Conservation (phyloP, 148 eudicot genomes). For the Rhododendron griersonianum region DNA sequence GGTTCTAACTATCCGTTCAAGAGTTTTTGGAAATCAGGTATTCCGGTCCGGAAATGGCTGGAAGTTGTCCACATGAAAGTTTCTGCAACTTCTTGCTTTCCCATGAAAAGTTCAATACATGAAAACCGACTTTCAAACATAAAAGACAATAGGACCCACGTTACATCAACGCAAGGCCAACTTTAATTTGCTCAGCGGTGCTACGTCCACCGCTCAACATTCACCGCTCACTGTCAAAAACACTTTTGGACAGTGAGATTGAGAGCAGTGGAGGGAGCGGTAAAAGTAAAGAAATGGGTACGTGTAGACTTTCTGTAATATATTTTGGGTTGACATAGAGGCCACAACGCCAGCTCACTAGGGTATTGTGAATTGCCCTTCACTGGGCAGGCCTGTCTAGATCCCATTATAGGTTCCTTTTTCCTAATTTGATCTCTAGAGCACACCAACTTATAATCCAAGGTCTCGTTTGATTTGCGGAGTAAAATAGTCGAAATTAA, state of each 20-base stretch:
- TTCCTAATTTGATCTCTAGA: no score
- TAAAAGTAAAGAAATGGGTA: no score
- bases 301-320: no score
- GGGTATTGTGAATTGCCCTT: background rate
- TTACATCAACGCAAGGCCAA: background rate
- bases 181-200: no score
- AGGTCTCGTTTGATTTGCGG: no score
- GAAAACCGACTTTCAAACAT: background rate
- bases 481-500: no score
- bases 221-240: no score
- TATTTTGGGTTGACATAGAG: background rate
- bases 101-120: background rate
- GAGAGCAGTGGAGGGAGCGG: accelerated
- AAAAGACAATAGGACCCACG: background rate
- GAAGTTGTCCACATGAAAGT: background rate
- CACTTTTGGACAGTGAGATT: no score
- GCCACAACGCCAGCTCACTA: background rate
- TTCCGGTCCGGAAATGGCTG: background rate
- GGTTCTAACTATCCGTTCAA: background rate
- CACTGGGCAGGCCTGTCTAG: background rate
- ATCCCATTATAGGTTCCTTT: background rate
- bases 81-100: background rate
- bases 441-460: no score
- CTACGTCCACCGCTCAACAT: no score
- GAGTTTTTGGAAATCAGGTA: background rate